Base-by-base conservation (phyloP, 805 yeast species). In the Lipomyces oligophaga region DNA sequence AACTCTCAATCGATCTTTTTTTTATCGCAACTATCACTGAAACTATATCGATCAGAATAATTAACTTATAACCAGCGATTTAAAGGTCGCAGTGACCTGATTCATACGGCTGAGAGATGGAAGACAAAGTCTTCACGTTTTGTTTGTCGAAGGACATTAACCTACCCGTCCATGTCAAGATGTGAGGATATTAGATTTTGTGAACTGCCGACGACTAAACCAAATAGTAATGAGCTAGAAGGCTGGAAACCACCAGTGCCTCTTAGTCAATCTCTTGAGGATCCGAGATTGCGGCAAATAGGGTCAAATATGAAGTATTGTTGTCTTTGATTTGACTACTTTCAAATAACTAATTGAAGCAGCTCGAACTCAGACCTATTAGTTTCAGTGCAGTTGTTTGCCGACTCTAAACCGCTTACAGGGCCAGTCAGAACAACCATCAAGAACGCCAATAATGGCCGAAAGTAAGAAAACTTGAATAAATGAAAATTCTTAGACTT, bases 101-200 rank as follows among this genome's bases (percentile, higher is more conserved):
- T n/a, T n/a, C n/a, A n/a, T n/a, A n/a, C n/a, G n/a, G n/a, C n/a
- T n/a, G n/a, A n/a, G n/a, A n/a, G n/a, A 65, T 65, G 69, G 66
- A 64, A 41, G 59, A 58, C 35, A 69, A 67, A 37, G 72, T 74
- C 34, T 71, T 77, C 26, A 73, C 80, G 4, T 80, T 78, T 60
- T 77, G 77, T 57, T 67, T 76, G 3, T 78, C 85, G 0, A 72
- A 74, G 47, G 85, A 80, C 50, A 59, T 81, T 16, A 70, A 73
- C 28, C 52, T 69, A 2, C 78, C 76, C 0, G 67, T 81, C 44
- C 60, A 68, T 22, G 62, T 81, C 5, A 79, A 74, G 49, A 64
- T 81, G 57, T 64, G 44, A 11, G 62, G 54, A 13, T 41, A 44
- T 5, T 26, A 54, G 33, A 32, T 5, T 28, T n/a, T 32, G 24